These are phyloP conservation scores for Kingdonia uniflora DNA, from an alignment of 164 flowering plant genomes.

Conservation along the genomic window DNA sequence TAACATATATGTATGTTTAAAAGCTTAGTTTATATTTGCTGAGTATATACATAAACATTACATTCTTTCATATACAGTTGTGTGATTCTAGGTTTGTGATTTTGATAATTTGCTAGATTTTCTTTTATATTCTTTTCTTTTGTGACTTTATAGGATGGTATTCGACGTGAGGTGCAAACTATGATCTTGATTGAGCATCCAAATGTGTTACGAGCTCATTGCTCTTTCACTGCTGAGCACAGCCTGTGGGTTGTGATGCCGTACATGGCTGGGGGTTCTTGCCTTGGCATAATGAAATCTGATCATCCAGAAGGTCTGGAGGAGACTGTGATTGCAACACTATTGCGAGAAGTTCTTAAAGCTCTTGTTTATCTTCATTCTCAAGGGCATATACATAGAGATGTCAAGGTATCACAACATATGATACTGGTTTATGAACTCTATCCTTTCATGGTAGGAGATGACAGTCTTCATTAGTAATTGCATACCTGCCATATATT, in stretches of 20 bases:
- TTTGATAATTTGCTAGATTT: neutral
- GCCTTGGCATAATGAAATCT: slow-evolving; percentile 88
- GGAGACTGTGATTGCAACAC: slow-evolving; percentile 79
- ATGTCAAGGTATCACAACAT: slow-evolving; percentile 63
- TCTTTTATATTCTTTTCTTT: slow-evolving; percentile 1
- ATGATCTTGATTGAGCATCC: slow-evolving; percentile 16
- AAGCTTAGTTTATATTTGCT: neutral
- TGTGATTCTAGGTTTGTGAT: neutral
- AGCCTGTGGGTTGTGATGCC: slow-evolving; percentile 59
- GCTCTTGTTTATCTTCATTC: slow-evolving; percentile 92
- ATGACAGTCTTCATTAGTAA: no score
- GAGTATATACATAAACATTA: neutral
- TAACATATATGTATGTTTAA: neutral
- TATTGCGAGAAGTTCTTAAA: slow-evolving; percentile 67
- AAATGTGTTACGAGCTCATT: slow-evolving; percentile 15
- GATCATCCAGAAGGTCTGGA: slow-evolving; percentile 86
- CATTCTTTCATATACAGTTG: slow-evolving; percentile 1
- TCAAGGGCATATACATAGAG: slow-evolving; percentile 94
- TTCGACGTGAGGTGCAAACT: slow-evolving; percentile 20
- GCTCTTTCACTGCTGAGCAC: slow-evolving; percentile 24
- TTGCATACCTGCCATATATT: no score
- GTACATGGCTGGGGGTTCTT: slow-evolving; percentile 93
- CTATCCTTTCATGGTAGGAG: no score
- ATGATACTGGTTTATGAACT: neutral
- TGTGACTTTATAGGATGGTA: slow-evolving; percentile 21